Base-by-base conservation (phyloP, 2,329 filamentous ascomycete species). In the Tolypocladium guangdongense region DNA sequence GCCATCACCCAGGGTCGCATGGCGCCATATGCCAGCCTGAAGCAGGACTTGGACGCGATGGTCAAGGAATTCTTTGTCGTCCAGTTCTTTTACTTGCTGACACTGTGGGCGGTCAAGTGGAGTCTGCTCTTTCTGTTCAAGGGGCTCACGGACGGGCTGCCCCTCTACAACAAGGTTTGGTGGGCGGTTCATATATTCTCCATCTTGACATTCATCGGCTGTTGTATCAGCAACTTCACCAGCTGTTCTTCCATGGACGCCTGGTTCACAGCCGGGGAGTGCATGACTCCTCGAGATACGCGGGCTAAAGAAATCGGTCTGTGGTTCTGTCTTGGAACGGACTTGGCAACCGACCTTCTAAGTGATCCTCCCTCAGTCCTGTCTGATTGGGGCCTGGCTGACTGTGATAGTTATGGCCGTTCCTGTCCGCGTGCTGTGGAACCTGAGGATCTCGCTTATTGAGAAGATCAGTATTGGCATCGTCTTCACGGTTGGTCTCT, bases 41-140 rank as follows among this genome's bases (percentile, higher is more conserved):
- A 50, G 2, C 2, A 52, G 4, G 56, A 56, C n/a, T 24, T 59
- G 22, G 33, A 48, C 18, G 50, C 56, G 22, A 59, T 60, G 58
- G 53, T 60, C 6, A 49, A 53, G 35, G 55, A 60, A 18, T 60
- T 58, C 37, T 60, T 60, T 18, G 52, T 54, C 20, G 57, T 60
- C 43, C 56, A 59, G 41, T 58, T 60, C 55, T 60, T 60, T 49
- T 60, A 59, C 54, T 60, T 57, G 58, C 18, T 58, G 41, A 59
- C 57, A 2, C 38, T 60, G 4, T 60, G 58, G 58, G 52, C 57
- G 6, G 58, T 60, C 32, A 60, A 60, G 49, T 60, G 58, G 58
- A 60, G 58, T 27, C 49, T 60, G 27, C 35, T 60, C 7, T 57
- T 56, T 36, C 58, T 57, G 57, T 60, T 60, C 51, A 57, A 56